phyloP scores from a whole-genome alignment of 352 stramenopile genomes.

The Phytophthora sp. region DNA sequence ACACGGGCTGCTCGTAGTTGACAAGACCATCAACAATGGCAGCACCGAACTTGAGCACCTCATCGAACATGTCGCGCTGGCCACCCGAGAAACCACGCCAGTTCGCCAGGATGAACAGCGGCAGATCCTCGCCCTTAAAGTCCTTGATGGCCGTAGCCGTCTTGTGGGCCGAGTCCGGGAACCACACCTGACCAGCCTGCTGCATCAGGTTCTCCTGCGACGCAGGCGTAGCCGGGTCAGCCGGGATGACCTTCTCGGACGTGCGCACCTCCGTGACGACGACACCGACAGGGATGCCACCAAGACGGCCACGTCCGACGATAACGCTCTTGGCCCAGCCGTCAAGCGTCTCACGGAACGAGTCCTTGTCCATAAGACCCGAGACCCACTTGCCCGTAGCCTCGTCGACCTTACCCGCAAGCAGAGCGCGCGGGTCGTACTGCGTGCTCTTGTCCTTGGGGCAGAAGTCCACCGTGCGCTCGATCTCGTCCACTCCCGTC shows the following conservation, averaged over 20 bases:
- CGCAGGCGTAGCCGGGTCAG: constrained; percentile 96
- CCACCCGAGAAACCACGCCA: constrained; percentile 99
- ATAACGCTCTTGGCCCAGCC: constrained; percentile 99
- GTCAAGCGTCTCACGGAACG: constrained; percentile 98
- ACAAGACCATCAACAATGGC: constrained; percentile 99
- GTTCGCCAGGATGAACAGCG: constrained; percentile 99
- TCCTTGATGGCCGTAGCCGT: constrained; percentile 99
- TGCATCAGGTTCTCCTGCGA: constrained; percentile 97
- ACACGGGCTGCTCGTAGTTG: constrained; percentile 98
- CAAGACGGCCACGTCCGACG: constrained; percentile 96
- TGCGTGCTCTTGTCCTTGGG: constrained; percentile 93
- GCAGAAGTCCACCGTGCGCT: constrained; percentile 91
- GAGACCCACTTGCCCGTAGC: constrained; percentile 82
- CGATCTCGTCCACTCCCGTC: constrained; percentile 81
- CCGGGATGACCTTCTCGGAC: constrained; percentile 96
- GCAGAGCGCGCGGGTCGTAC: constrained; percentile 96
- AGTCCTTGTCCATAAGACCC: constrained; percentile 98
- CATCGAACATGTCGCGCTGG: constrained; percentile 99
- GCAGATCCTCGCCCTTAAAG: constrained; percentile 99
- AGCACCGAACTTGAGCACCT: constrained; percentile 99
- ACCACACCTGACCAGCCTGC: constrained; percentile 99
- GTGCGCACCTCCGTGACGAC: constrained; percentile 99
- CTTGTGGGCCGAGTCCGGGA: constrained; percentile 99
- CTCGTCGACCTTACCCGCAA: constrained; percentile 87
- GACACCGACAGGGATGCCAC: constrained; percentile 98